Percentiles rank a stretch among this genome's conserved stretches.
Conservation (phyloP, 163 green algal species). For the Chloromonas sp. region DNA sequence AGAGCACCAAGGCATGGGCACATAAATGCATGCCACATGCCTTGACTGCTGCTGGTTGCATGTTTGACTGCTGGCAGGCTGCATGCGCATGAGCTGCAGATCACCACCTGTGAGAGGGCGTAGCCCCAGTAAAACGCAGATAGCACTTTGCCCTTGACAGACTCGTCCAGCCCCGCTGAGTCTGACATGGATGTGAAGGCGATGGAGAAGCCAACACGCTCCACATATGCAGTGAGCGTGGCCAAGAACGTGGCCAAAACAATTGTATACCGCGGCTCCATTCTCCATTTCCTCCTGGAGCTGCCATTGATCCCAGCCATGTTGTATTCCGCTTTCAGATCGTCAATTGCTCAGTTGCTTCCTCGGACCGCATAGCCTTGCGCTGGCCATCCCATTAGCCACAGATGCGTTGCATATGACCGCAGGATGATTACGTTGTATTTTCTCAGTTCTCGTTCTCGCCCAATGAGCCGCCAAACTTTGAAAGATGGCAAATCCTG, state of each 20-base stretch:
- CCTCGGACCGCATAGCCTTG: no score
- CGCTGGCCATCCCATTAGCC: no score
- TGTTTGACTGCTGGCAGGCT: background rate
- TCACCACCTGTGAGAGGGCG: slow-evolving; percentile 72
- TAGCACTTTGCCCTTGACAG: slow-evolving; percentile 83
- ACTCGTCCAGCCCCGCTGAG: slow-evolving; percentile 53
- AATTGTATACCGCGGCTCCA: slow-evolving; percentile 62
- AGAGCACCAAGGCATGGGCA: background rate
- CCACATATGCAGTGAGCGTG: slow-evolving; percentile 84
- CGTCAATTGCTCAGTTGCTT: no score
- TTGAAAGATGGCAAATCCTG: no score
- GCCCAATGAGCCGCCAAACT: no score
- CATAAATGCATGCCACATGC: no score
- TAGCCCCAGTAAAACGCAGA: slow-evolving; percentile 97
- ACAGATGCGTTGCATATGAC: no score
- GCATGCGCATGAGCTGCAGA: background rate
- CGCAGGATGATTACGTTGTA: no score
- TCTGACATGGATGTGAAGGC: slow-evolving; percentile 82
- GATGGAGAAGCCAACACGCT: slow-evolving; percentile 93
- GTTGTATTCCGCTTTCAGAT: no score
- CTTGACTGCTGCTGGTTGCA: background rate
- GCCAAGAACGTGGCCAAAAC: slow-evolving; percentile 76
- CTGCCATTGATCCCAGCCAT: no score
- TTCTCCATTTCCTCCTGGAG: background rate
- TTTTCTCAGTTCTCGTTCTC: no score